Conservation (phyloP, 2,329 filamentous ascomycete genomes). For the Cyanodermella asteris region DNA sequence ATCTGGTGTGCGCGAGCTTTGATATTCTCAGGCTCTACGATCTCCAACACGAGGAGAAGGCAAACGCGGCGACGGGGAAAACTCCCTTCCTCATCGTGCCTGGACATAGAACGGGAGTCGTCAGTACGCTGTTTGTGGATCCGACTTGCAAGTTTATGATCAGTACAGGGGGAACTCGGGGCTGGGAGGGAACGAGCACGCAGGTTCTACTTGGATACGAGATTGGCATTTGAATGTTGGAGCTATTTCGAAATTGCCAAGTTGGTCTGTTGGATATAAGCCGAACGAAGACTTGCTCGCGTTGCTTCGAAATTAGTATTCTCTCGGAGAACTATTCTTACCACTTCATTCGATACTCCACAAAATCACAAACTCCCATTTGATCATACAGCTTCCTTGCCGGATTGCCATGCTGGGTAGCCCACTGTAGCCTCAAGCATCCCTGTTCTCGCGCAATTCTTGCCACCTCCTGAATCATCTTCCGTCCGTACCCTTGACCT, state of each 20-base stretch:
- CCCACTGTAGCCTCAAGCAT: too few relatives aligned
- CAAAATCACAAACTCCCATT: too few relatives aligned
- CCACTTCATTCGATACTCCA: too few relatives aligned
- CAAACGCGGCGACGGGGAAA: slow-evolving; percentile 53
- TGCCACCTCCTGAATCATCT: too few relatives aligned
- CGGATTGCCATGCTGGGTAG: too few relatives aligned
- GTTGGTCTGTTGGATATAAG: neutral
- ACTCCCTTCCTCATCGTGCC: slow-evolving; percentile 95
- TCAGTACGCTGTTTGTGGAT: slow-evolving; percentile 69
- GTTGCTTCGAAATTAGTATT: too few relatives aligned
- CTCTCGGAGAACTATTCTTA: too few relatives aligned
- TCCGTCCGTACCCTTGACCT: too few relatives aligned
- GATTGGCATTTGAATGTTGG: slow-evolving; percentile 33
- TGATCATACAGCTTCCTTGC: too few relatives aligned
- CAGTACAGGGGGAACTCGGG: slow-evolving; percentile 72
- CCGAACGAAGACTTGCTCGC: too few relatives aligned
- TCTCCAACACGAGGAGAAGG: slow-evolving; percentile 40
- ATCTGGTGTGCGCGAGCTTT: slow-evolving; percentile 80
- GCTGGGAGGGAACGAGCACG: slow-evolving; percentile 80
- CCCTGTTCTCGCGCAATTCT: too few relatives aligned
- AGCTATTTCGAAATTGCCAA: neutral
- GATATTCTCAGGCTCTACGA: slow-evolving; percentile 91
- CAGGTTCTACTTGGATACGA: slow-evolving; percentile 91
- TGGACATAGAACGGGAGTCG: slow-evolving; percentile 70
- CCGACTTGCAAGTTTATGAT: slow-evolving; percentile 79